Evolutionary conservation across 2,329 filamentous ascomycete genomes (phyloP).

Genomic region (Microdochium paspali): DNA sequence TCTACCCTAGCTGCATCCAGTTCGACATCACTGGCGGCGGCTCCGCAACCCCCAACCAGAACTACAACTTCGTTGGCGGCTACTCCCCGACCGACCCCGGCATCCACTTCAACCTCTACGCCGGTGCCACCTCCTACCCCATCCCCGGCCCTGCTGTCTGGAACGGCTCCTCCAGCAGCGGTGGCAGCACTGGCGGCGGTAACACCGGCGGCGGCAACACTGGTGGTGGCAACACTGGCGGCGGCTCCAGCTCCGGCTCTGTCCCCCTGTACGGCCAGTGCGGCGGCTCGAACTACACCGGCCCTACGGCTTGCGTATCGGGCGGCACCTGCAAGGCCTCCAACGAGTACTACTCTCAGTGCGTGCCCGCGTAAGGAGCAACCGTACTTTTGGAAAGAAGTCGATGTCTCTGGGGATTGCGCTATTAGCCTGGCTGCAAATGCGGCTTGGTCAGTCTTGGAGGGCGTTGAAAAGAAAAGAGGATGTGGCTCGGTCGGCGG

Average conservation of each 20-base stretch:
- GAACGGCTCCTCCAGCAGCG: slow-evolving; percentile 10
- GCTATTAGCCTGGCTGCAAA: not conserved
- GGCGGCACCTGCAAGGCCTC: slow-evolving; percentile 23
- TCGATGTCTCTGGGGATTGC: not conserved
- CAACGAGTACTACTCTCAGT: slow-evolving; percentile 35
- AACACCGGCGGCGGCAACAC: too few species aligned
- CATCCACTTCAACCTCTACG: slow-evolving; percentile 51
- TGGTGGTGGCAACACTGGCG: too few species aligned
- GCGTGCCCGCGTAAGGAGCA: slow-evolving; percentile 7
- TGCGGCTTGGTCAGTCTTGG: not conserved
- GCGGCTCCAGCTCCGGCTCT: not conserved
- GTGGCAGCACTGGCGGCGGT: slow-evolving; percentile 5
- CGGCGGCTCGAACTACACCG: slow-evolving; percentile 27
- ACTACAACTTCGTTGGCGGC: slow-evolving; percentile 38
- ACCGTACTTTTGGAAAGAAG: not conserved
- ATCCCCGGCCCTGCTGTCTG: slow-evolving; percentile 26
- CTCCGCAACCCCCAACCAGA: slow-evolving; percentile 30
- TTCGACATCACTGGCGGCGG: slow-evolving; percentile 47
- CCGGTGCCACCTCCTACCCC: slow-evolving; percentile 15
- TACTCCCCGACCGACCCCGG: slow-evolving; percentile 50
- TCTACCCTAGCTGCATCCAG: slow-evolving; percentile 51
- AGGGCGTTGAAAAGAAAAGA: too few species aligned
- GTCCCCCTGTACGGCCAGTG: slow-evolving; percentile 20
- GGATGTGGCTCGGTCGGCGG: too few species aligned
- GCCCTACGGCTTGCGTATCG: slow-evolving; percentile 22